Conservation (phyloP, 2,329 filamentous ascomycete genomes). For the Talaromyces sp. region DNA sequence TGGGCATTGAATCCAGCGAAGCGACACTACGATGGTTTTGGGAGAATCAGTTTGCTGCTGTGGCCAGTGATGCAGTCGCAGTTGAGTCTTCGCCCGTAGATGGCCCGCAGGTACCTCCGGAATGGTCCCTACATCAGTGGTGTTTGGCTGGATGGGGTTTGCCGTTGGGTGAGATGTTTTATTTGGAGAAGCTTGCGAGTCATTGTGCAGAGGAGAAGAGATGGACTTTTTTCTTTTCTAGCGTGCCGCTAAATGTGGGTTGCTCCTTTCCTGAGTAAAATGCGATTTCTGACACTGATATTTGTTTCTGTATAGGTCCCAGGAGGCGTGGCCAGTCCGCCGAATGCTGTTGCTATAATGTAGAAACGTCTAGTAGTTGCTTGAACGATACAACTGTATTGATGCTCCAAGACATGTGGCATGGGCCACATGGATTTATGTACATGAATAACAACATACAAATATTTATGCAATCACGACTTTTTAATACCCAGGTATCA, state of each 20-base stretch:
- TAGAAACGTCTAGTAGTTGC: conserved; percentile 21
- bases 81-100: conserved; percentile 31
- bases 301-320: conserved; percentile 32
- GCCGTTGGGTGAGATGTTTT: conserved; percentile 36
- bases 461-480: neutral
- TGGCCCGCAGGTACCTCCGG: conserved; percentile 25
- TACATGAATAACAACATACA: conserved; percentile 10
- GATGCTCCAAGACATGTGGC: neutral
- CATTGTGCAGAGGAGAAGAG: conserved; percentile 29
- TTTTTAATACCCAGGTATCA: conserved; percentile 26
- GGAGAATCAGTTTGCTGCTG: conserved; percentile 35
- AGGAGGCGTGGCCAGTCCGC: conserved; percentile 46
- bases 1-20: conserved; percentile 35
- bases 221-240: conserved; percentile 35
- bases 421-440: conserved; percentile 5
- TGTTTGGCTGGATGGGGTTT: conserved; percentile 31
- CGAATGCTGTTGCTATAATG: conserved; percentile 46
- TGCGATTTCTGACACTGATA: neutral
- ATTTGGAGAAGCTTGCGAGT: conserved; percentile 32
- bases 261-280: neutral
- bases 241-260: conserved; percentile 32
- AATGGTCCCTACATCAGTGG: conserved; percentile 32
- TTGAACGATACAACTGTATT: neutral
- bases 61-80: conserved; percentile 34
- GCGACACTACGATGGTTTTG: conserved; percentile 34